Base-by-base conservation (phyloP, 108 stramenopile species). In the Parmales sp. region DNA sequence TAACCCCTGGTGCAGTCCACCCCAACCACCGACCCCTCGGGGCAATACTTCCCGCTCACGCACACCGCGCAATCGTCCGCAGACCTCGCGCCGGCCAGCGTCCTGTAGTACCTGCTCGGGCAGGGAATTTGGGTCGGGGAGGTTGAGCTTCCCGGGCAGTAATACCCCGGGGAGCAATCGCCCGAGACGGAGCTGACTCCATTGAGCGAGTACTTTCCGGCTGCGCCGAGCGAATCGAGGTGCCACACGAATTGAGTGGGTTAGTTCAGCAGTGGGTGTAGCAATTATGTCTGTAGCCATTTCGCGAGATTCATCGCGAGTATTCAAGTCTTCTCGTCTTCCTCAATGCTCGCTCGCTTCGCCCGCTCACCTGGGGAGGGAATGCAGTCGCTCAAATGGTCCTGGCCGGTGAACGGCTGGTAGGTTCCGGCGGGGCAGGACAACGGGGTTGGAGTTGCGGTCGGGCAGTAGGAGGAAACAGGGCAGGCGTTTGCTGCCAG, bases 141-240 rank as follows among this genome's bases (percentile, higher is more conserved):
- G 1, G 37, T 50, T 18, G 75, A 43, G 3, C 73, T 78, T 0
- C 60, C 73, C 13, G 50, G 34, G 51, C 80, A 81, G 63, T 70
- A 81, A 48, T 74, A 79, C 26, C 80, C 80, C 5, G 68, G 51
- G 39, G 38, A 22, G 65, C 80, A 81, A 23, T 20, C 38, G 0
- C 80, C 80, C 36, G 70, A 19, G 28, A 20, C 26, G 1, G 3
- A 37, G 1, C 49, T 34, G 5, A 38, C 31, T 3, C 28, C 43
- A 18, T n/a, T 1, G 8, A 13, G n/a, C 1, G n/a, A 1, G 37
- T 29, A 65, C 6, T n/a, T 16, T 23, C 39, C 36, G 1, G 65
- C 43, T n/a, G n/a, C n/a, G n/a, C n/a, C n/a, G n/a, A n/a, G n/a
- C n/a, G n/a, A n/a, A n/a, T n/a, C n/a, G n/a, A n/a, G n/a, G n/a